Percentiles rank a stretch among this genome's conserved stretches.
Conservation (phyloP, 768 basidiomycete species). For the Russula virescens region DNA sequence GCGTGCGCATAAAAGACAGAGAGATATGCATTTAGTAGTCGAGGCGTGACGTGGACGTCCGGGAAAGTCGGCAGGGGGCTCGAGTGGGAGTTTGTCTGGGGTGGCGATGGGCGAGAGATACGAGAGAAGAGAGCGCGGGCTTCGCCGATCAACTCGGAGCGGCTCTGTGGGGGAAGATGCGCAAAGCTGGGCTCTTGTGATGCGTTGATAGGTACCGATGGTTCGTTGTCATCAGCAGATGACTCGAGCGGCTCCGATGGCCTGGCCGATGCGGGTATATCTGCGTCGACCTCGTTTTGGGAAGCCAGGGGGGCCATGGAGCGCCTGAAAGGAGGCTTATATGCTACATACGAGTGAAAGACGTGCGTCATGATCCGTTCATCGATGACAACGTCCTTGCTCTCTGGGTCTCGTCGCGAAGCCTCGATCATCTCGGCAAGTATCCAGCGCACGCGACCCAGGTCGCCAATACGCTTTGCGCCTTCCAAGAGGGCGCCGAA, state of each 20-base stretch:
- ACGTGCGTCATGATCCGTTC: constrained; percentile 75
- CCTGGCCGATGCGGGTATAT: neutral
- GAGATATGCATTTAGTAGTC: constrained; percentile 75
- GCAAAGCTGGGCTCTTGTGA: constrained; percentile 28
- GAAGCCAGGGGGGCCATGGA: constrained; percentile 40
- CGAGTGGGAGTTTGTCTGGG: neutral
- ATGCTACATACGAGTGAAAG: constrained; percentile 84
- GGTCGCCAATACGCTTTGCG: constrained; percentile 79
- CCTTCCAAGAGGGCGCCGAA: constrained; percentile 87
- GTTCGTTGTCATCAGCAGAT: neutral
- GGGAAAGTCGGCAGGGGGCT: constrained; percentile 31
- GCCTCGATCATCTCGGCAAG: constrained; percentile 71
- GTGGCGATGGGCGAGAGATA: constrained; percentile 35
- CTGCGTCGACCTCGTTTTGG: constrained; percentile 21
- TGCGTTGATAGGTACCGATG: neutral
- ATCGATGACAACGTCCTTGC: constrained; percentile 37
- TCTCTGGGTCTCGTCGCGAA: constrained; percentile 25
- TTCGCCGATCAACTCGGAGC: constrained; percentile 67
- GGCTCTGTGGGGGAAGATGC: constrained; percentile 65
- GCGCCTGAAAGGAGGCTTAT: constrained; percentile 63
- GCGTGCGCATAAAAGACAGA: constrained; percentile 65
- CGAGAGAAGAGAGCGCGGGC: constrained; percentile 57
- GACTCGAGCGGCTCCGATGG: neutral
- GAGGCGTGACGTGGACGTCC: constrained; percentile 50
- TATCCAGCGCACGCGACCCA: constrained; percentile 82